A percentile compares a stretch with the other conserved stretches of the same genome.
These are phyloP conservation scores for Trichothecium sympodiale DNA, from an alignment of 2,329 filamentous ascomycete genomes.

Conservation along the genomic window DNA sequence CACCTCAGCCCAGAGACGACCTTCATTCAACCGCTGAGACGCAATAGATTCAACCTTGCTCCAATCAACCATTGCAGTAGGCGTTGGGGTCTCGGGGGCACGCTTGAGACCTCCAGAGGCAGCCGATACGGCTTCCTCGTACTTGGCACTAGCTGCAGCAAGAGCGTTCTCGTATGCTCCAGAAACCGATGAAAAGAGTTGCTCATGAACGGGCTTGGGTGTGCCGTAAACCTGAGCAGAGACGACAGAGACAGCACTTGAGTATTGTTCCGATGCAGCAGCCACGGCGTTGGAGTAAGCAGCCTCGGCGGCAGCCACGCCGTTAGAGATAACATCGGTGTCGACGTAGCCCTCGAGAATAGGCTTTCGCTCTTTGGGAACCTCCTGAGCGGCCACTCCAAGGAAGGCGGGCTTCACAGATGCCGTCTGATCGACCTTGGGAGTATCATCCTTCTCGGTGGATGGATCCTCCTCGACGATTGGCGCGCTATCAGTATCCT, in stretches of 20 bases:
- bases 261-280: slow-evolving; percentile 56
- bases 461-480: slow-evolving; percentile 14
- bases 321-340: slow-evolving; percentile 22
- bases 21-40: slow-evolving; percentile 57
- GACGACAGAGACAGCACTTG: slow-evolving; percentile 54
- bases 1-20: slow-evolving; percentile 57
- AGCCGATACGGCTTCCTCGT: slow-evolving; percentile 43
- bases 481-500: slow-evolving; percentile 15
- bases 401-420: slow-evolving; percentile 35
- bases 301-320: slow-evolving; percentile 35
- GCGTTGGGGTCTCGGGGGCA: slow-evolving; percentile 30
- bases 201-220: slow-evolving; percentile 56
- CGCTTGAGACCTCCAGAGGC: slow-evolving; percentile 36
- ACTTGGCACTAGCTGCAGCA: slow-evolving; percentile 46
- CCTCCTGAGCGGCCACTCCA: slow-evolving; percentile 39
- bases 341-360: slow-evolving; percentile 38
- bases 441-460: slow-evolving; percentile 12
- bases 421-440: slow-evolving; percentile 13
- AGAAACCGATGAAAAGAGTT: slow-evolving; percentile 58
- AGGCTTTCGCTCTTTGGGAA: slow-evolving; percentile 30
- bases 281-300: slow-evolving; percentile 56
- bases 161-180: slow-evolving; percentile 57
- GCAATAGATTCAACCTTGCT: slow-evolving; percentile 51
- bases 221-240: slow-evolving; percentile 59
- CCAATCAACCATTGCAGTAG: slow-evolving; percentile 32